Evolutionary conservation across 2,329 filamentous ascomycete species (phyloP).

Genomic region (Lachnellula cervina): DNA sequence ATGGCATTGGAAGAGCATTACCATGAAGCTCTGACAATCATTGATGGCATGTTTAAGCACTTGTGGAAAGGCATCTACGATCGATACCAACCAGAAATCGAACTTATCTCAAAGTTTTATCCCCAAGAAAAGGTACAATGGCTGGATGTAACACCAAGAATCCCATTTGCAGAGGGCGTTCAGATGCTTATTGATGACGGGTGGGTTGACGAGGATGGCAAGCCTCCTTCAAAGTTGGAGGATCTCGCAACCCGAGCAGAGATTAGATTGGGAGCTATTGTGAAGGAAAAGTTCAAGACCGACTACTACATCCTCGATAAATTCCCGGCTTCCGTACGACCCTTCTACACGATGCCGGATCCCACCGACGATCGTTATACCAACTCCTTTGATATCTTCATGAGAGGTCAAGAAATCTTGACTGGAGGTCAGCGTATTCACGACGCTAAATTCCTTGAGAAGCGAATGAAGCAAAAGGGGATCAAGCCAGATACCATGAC

Average conservation of each 20-base stretch:
- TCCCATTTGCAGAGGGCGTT: constrained; percentile 75
- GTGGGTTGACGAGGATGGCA: constrained; percentile 72
- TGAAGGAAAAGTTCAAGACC: constrained; percentile 81
- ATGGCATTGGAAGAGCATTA: constrained; percentile 90
- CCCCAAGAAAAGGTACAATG: constrained; percentile 83
- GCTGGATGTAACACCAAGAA: constrained; percentile 77
- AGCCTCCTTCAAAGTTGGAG: constrained; percentile 64
- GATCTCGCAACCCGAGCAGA: constrained; percentile 83
- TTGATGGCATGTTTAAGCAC: constrained; percentile 76
- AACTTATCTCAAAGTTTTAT: constrained; percentile 76
- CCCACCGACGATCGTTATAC: constrained; percentile 67
- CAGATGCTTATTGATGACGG: constrained; percentile 74
- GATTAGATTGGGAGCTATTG: constrained; percentile 75
- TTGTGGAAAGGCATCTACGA: constrained; percentile 70
- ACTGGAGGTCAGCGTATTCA: constrained; percentile 93
- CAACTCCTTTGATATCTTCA: constrained; percentile 93
- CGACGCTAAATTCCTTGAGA: constrained; percentile 66
- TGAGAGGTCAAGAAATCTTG: constrained; percentile 87
- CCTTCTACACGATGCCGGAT: constrained; percentile 89
- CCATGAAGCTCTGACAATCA: constrained; percentile 74
- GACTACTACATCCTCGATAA: constrained; percentile 96
- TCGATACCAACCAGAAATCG: constrained; percentile 66
- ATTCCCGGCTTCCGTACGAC: constrained; percentile 77
- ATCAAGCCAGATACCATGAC: constrained; percentile 80
- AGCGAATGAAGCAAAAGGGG: constrained; percentile 70